Evolutionary conservation across 257 asterid species (phyloP).

Genomic region (Nicotiana sylvestris): DNA sequence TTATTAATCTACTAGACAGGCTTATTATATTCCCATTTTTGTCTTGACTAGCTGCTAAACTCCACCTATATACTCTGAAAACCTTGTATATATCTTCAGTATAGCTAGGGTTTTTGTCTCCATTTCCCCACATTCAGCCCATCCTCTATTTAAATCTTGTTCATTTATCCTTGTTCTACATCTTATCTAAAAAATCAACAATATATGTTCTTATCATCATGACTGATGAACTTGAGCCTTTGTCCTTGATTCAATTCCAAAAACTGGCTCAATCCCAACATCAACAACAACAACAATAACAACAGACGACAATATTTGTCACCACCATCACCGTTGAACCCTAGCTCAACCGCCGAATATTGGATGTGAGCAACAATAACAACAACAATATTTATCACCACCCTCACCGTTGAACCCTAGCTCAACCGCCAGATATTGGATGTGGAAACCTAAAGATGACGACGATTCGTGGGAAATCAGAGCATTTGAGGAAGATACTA

Average conservation of each 20-base stretch:
- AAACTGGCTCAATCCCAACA: conserved; percentile 14
- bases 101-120: conserved; percentile 25
- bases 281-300: not conserved
- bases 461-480: conserved; percentile 64
- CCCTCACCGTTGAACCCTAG: not conserved
- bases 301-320: not conserved
- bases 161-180: conserved; percentile 1
- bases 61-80: too few species aligned
- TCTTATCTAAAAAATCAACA: conserved; percentile 16
- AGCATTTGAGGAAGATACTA: conserved; percentile 58
- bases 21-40: too few species aligned
- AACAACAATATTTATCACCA: not conserved
- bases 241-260: conserved; percentile 14
- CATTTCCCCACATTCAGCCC: conserved; percentile 38
- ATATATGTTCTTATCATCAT: conserved; percentile 18
- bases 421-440: not conserved
- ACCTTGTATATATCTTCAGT: too few species aligned
- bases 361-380: conserved; percentile 22
- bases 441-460: conserved; percentile 41
- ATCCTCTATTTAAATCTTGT: conserved; percentile 37
- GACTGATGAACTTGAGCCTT: conserved; percentile 25
- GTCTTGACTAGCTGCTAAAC: too few species aligned
- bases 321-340: not conserved
- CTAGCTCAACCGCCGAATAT: not conserved
- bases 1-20: too few species aligned